Base-by-base conservation (phyloP, 2,329 filamentous ascomycete species). In the Hypoxylon sp. region DNA sequence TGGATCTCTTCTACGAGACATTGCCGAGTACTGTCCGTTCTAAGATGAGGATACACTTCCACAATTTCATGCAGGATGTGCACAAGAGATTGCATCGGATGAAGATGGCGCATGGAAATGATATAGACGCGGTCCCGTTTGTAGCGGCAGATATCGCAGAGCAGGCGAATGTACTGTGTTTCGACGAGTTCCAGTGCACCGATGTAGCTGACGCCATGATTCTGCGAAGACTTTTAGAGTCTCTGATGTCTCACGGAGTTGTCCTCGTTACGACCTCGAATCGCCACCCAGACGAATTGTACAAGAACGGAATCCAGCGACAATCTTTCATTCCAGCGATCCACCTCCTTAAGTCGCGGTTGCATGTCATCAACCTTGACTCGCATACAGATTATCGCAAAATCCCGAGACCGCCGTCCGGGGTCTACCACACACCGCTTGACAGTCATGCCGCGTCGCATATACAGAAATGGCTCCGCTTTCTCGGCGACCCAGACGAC, bases 121-220 rank as follows among this genome's bases (percentile, higher is more conserved):
- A 97, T 72, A 86, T 97, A 39, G 96, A 99, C 78, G 93, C 89
- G 0, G 87, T 98, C 46, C 95, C 95, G 0, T 96, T 96, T 76
- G 91, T 98, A 16, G 95, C 95, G 1, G 96, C 95, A n/a, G 91
- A 96, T 75, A 96, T 99, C 76, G 96, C 96, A 5, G 88, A 93
- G 74, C 85, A 90, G 67, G 90, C 90, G 32, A 93, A 91, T 61
- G 93, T 99, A 25, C 83, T 99, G 41, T 99, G 96, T 79, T 99
- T 99, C 77, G 96, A 99, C 79, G 96, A 99, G 81, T 99, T 99
- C 76, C 96, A 99, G 78, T 97, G 94, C 76, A 99, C 96, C 39
- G 96, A 99, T 80, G 95, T 99, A 30, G 96, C 96, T 14, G 95
- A 98, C 81, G 96, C 96, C 73, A 99, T 99, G 96, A 99, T 99